Percentiles rank a stretch among this genome's conserved stretches.
Conservation (phyloP, 179 eudicot species). For the Silene coronaria region DNA sequence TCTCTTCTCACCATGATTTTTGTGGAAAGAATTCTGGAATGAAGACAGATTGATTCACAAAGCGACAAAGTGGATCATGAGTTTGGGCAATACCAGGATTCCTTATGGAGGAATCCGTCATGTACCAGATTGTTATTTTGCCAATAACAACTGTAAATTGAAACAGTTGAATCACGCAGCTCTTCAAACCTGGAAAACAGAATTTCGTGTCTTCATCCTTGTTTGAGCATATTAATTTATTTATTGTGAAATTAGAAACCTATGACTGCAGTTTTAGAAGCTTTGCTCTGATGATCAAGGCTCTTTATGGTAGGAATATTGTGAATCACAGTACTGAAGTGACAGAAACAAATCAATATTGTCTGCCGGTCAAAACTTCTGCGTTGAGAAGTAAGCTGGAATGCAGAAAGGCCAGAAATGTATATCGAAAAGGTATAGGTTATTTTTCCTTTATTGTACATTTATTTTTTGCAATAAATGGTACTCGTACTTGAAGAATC, state of each 20-base stretch:
- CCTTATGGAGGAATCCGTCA: constrained; percentile 29
- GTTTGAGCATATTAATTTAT: too few relatives aligned
- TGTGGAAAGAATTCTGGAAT: neutral
- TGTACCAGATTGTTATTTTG: constrained; percentile 25
- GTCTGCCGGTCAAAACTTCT: neutral
- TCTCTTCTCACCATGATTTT: neutral
- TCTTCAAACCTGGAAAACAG: constrained; percentile 23
- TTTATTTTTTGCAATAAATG: neutral
- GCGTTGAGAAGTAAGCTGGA: neutral
- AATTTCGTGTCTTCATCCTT: too few relatives aligned
- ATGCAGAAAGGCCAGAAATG: too few relatives aligned
- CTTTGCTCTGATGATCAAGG: too few relatives aligned
- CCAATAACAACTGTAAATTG: constrained; percentile 19
- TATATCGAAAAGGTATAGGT: neutral
- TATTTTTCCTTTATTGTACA: neutral
- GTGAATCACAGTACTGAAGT: neutral
- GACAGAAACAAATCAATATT: neutral
- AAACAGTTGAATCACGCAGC: constrained; percentile 21
- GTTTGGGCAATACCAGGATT: constrained; percentile 15
- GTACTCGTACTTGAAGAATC: too few relatives aligned
- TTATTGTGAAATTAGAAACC: too few relatives aligned
- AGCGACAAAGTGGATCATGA: neutral
- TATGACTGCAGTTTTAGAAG: too few relatives aligned
- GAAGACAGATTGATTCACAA: neutral
- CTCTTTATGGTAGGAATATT: neutral